A percentile compares a stretch with the other conserved stretches of the same genome.
Conservation (phyloP, 1,284 basidiomycete species). For the Irpex sp. region DNA sequence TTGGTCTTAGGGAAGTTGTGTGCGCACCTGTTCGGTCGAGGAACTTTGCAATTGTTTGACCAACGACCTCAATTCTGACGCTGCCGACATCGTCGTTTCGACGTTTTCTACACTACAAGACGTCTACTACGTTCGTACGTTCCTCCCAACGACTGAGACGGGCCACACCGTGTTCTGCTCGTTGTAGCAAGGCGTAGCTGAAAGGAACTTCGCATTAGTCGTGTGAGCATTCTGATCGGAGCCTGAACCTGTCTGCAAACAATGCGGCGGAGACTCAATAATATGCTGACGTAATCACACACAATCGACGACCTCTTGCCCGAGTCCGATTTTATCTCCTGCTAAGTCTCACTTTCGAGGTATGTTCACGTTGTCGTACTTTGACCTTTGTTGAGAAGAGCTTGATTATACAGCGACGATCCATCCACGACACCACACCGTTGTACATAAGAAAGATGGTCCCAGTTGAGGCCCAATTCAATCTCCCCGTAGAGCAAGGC, state of each 20-base stretch:
- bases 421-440: too few species aligned
- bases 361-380: too few species aligned
- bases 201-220: not conserved
- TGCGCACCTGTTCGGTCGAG: slow-evolving; percentile 58
- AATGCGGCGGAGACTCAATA: not conserved
- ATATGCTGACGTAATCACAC: not conserved
- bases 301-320: not conserved
- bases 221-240: not conserved
- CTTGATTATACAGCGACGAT: too few species aligned
- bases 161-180: not conserved
- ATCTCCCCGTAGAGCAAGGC: too few species aligned
- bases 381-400: too few species aligned
- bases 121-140: not conserved
- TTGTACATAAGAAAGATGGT: too few species aligned
- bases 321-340: not conserved
- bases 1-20: slow-evolving; percentile 32
- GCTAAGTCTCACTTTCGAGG: not conserved
- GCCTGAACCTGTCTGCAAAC: not conserved
- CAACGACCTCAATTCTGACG: slow-evolving; percentile 71
- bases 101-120: not conserved
- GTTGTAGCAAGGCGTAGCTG: not conserved
- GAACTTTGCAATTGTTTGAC: slow-evolving; percentile 74
- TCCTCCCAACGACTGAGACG: not conserved
- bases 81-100: slow-evolving; percentile 24
- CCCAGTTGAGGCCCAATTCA: too few species aligned